These are phyloP conservation scores for Sporothrix humicola DNA, from an alignment of 2,329 filamentous ascomycete species.

Conservation along the genomic window DNA sequence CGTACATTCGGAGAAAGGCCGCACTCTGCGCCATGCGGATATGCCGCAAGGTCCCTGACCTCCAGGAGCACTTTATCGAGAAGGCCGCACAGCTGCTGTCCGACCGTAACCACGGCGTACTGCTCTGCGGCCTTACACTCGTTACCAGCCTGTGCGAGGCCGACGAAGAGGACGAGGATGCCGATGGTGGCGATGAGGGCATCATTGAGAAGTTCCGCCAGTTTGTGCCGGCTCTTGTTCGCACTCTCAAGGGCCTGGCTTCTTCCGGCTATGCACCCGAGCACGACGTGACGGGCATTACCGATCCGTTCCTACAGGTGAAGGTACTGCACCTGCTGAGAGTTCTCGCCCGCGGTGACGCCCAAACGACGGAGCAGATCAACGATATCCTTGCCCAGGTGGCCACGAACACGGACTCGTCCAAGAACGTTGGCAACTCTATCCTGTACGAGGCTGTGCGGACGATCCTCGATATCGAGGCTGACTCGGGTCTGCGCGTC, in stretches of 20 bases:
- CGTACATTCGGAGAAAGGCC: conserved; percentile 97
- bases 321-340: conserved; percentile 89
- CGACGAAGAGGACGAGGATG: conserved; percentile 93
- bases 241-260: conserved; percentile 88
- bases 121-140: conserved; percentile 89
- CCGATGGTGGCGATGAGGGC: conserved; percentile 85
- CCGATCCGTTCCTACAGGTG: conserved; percentile 95
- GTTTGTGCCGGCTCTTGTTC: conserved; percentile 82
- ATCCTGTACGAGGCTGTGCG: conserved; percentile 97
- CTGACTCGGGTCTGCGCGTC: conserved; percentile 90
- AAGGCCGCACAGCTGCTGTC: conserved; percentile 87
- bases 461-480: conserved; percentile 97
- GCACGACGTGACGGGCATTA: conserved; percentile 97
- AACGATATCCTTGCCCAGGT: conserved; percentile 98
- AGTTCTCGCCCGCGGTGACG: conserved; percentile 84
- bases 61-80: conserved; percentile 96
- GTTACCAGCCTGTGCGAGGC: conserved; percentile 93
- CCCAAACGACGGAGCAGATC: conserved; percentile 91
- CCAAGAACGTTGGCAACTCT: conserved; percentile 97
- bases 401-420: conserved; percentile 95
- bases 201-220: conserved; percentile 90
- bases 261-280: conserved; percentile 97
- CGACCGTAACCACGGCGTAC: conserved; percentile 93
- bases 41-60: conserved; percentile 94
- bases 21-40: conserved; percentile 99